Evolutionary conservation across 306 rosid species (phyloP).

Genomic region (Oemleria cerasiformis): DNA sequence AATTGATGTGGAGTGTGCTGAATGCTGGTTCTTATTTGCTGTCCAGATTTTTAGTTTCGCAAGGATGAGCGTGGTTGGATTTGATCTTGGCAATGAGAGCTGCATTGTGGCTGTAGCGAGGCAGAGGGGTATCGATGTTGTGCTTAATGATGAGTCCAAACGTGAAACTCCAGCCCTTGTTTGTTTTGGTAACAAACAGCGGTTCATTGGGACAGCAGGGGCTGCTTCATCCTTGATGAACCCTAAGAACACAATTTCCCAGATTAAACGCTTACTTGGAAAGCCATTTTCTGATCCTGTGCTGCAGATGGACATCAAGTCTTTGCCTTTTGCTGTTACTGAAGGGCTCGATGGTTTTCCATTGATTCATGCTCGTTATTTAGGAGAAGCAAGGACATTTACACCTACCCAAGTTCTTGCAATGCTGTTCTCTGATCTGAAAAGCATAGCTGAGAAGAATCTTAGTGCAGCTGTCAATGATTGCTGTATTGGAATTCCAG

Average conservation of each 20-base stretch:
- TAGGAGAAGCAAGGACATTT: conserved; percentile 65
- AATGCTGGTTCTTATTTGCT: conserved; percentile 1
- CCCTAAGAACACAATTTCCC: conserved; percentile 80
- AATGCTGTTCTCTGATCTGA: conserved; percentile 77
- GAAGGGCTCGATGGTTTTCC: conserved; percentile 94
- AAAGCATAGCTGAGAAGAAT: conserved; percentile 75
- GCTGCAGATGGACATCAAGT: conserved; percentile 70
- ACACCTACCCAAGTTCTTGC: conserved; percentile 84
- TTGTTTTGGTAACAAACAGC: conserved; percentile 92
- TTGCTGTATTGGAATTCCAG: conserved; percentile 94
- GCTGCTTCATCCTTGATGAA: conserved; percentile 97
- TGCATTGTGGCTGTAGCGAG: conserved; percentile 95
- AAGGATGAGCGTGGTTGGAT: conserved; percentile 95
- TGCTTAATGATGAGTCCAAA: conserved; percentile 93
- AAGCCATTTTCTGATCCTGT: conserved; percentile 71
- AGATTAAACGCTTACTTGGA: conserved; percentile 77
- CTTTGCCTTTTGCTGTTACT: conserved; percentile 59
- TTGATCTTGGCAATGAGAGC: conserved; percentile 95
- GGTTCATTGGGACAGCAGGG: conserved; percentile 93
- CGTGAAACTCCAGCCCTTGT: conserved; percentile 94
- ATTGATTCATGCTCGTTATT: conserved; percentile 62
- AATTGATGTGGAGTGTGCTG: background rate
- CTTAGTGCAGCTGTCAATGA: conserved; percentile 78
- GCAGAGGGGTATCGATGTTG: conserved; percentile 94
- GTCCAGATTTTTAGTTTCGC: conserved; percentile 20